A percentile compares a stretch with the other conserved stretches of the same genome.
phyloP scores from a whole-genome alignment of 1,284 basidiomycete species.

The Pseudozyma sp. region DNA sequence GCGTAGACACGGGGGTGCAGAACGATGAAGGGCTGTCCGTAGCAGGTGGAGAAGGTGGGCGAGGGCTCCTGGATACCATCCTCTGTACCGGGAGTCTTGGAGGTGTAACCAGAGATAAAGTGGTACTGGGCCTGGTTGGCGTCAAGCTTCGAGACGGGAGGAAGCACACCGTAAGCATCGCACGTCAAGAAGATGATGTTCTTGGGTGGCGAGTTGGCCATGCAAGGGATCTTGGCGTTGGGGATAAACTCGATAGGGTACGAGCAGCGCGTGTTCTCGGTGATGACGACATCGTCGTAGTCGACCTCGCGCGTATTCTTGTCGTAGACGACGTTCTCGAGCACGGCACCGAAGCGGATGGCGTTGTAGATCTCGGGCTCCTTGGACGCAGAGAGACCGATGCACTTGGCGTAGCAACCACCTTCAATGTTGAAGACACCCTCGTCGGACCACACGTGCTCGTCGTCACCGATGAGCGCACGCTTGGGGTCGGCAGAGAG shows the following conservation, averaged over 20 bases:
- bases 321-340: conserved; percentile 99
- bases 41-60: conserved; percentile 99
- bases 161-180: conserved; percentile 97
- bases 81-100: conserved; percentile 94
- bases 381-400: conserved; percentile 94
- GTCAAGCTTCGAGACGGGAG: conserved; percentile 91
- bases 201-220: conserved; percentile 69
- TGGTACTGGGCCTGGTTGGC: conserved; percentile 93
- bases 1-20: conserved; percentile 87
- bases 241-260: conserved; percentile 78
- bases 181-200: conserved; percentile 99
- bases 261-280: conserved; percentile 94
- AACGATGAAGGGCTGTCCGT: conserved; percentile 98
- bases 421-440: conserved; percentile 99
- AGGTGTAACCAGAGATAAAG: conserved; percentile 77
- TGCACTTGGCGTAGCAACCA: conserved; percentile 98
- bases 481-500: conserved; percentile 66
- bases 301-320: conserved; percentile 86
- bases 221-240: conserved; percentile 80
- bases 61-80: conserved; percentile 98
- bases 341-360: conserved; percentile 93
- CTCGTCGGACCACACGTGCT: conserved; percentile 68
- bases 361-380: conserved; percentile 98
- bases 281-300: conserved; percentile 96
- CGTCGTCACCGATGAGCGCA: conserved; percentile 67